These are phyloP conservation scores for Pinus tabuliformis DNA, from an alignment of 75 land plant species.

Conservation along the genomic window DNA sequence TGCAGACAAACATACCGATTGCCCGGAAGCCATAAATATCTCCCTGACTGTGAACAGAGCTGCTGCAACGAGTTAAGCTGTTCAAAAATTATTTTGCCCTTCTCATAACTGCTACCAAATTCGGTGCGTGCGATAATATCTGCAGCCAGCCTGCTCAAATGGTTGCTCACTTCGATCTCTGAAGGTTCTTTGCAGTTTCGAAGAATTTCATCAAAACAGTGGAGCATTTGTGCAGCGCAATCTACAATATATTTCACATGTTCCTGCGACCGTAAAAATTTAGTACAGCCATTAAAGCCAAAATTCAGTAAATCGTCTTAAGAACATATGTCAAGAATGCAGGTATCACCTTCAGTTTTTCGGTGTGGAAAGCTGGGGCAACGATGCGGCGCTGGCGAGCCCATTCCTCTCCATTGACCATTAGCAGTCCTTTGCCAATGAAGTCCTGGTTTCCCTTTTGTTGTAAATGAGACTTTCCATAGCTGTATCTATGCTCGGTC, in stretches of 20 bases:
- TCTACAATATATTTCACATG: conserved; percentile 53
- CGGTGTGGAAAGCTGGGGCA: conserved; percentile 64
- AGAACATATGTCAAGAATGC: too few species aligned
- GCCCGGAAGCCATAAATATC: conserved; percentile 71
- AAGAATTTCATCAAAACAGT: background rate
- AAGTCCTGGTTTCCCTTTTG: conserved; percentile 20
- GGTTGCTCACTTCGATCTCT: conserved; percentile 38
- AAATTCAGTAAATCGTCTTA: too few species aligned
- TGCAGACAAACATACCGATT: conserved; percentile 41
- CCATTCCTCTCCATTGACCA: conserved; percentile 31
- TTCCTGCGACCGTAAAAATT: conserved; percentile 11
- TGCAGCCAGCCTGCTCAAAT: conserved; percentile 55
- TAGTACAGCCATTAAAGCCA: too few species aligned
- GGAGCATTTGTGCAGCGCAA: conserved; percentile 39
- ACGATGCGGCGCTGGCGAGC: conserved; percentile 46
- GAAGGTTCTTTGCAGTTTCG: background rate
- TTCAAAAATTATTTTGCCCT: conserved; percentile 71
- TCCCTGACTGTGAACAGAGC: conserved; percentile 52
- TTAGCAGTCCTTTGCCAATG: conserved; percentile 21
- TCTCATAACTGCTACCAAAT: conserved; percentile 76
- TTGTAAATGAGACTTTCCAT: conserved; percentile 17
- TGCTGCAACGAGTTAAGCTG: conserved; percentile 51
- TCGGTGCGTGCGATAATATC: conserved; percentile 79
- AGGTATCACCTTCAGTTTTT: conserved; percentile 54
- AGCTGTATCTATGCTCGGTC: conserved; percentile 31